phyloP scores from a whole-genome alignment of 2,329 filamentous ascomycete genomes.

The Xylariaceae sp. region DNA sequence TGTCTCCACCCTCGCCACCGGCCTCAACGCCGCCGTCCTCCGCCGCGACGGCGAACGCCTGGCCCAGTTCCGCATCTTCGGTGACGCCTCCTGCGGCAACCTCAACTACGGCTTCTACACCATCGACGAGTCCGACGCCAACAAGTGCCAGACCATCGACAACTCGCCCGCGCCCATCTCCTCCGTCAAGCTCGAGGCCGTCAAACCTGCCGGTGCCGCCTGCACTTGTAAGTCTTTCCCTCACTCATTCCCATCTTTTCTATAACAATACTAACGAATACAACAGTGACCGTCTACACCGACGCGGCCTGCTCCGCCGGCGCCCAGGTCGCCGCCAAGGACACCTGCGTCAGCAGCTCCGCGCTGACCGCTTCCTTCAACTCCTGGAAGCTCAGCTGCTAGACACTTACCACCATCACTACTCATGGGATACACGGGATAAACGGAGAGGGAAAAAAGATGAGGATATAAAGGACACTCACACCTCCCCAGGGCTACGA shows the following conservation, averaged over 20 bases:
- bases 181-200: constrained; percentile 22
- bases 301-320: constrained; percentile 14
- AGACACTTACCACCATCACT: neutral
- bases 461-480: neutral
- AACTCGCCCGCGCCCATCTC: constrained; percentile 36
- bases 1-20: constrained; percentile 20
- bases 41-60: constrained; percentile 25
- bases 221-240: constrained; percentile 25
- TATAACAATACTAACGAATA: neutral
- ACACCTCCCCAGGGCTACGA: no score
- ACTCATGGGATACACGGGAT: neutral
- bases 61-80: constrained; percentile 29
- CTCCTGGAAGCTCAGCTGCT: constrained; percentile 14
- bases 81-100: constrained; percentile 22
- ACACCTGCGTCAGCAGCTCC: constrained; percentile 9
- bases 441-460: neutral
- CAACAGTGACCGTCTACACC: constrained; percentile 20
- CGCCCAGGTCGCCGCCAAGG: neutral
- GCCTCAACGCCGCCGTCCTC: constrained; percentile 21
- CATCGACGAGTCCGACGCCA: constrained; percentile 23
- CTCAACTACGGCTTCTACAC: constrained; percentile 28
- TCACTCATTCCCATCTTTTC: neutral
- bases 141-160: constrained; percentile 41
- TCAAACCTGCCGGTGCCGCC: constrained; percentile 19
- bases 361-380: constrained; percentile 4